Evolutionary conservation across 148 eudicot genomes (phyloP).

Genomic region (Spergularia bocconei): DNA sequence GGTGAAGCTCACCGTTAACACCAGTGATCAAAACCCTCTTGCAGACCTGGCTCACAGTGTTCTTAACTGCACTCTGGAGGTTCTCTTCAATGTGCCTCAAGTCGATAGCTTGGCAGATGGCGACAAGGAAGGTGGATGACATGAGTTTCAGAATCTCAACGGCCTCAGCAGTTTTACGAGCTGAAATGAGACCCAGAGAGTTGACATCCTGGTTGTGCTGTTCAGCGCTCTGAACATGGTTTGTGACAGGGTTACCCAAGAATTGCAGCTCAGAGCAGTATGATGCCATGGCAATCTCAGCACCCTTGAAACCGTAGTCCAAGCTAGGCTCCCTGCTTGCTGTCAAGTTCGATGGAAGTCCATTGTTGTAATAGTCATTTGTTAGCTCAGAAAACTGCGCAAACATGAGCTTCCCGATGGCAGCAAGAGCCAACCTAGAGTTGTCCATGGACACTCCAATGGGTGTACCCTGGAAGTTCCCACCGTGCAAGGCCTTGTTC

Average conservation of each 20-base stretch:
- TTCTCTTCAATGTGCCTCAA: slow-evolving; percentile 81
- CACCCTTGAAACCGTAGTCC: slow-evolving; percentile 90
- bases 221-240: slow-evolving; percentile 90
- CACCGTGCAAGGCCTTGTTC: slow-evolving; percentile 83
- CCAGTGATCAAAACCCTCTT: slow-evolving; percentile 55
- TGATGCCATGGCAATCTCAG: slow-evolving; percentile 89
- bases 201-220: slow-evolving; percentile 94
- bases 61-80: slow-evolving; percentile 50
- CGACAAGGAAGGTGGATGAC: slow-evolving; percentile 70
- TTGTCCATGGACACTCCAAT: slow-evolving; percentile 95
- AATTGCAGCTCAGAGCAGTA: slow-evolving; percentile 87
- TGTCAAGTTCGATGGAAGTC: slow-evolving; percentile 77
- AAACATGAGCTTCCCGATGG: slow-evolving; percentile 79
- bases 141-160: slow-evolving; percentile 78
- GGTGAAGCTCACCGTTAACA: slow-evolving; percentile 75
- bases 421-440: slow-evolving; percentile 63
- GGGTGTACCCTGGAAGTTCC: slow-evolving; percentile 90
- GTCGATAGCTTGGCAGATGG: slow-evolving; percentile 76
- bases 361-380: slow-evolving; percentile 83
- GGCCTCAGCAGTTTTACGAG: slow-evolving; percentile 75
- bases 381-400: slow-evolving; percentile 87
- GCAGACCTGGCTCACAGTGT: slow-evolving; percentile 63
- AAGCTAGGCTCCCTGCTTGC: slow-evolving; percentile 79
- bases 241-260: slow-evolving; percentile 78
- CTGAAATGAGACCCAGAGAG: slow-evolving; percentile 78